These are phyloP conservation scores for Mycena olivaceomarginata DNA, from an alignment of 768 basidiomycete species.

Conservation along the genomic window DNA sequence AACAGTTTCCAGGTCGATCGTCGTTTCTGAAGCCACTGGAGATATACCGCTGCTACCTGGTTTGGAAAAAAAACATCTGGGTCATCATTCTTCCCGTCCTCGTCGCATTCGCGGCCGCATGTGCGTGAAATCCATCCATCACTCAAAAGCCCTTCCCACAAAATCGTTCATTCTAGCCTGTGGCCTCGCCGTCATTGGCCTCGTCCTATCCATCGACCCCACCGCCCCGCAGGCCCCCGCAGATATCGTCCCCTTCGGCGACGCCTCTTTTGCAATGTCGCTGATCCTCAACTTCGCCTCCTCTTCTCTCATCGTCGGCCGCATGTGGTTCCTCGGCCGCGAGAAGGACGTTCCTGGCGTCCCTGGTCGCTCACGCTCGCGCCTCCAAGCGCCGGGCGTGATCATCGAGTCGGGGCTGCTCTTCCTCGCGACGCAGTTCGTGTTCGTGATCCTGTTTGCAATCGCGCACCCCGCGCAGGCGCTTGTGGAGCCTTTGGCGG, in stretches of 20 bases:
- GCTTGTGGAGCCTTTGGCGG: background rate
- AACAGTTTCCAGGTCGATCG: background rate
- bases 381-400: background rate
- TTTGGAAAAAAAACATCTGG: background rate
- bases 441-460: background rate
- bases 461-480: background rate
- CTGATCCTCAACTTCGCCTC: background rate
- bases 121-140: background rate
- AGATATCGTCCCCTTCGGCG: background rate
- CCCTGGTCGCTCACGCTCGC: background rate
- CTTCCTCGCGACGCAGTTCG: background rate
- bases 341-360: background rate
- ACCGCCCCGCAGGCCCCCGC: background rate
- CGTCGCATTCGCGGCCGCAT: background rate
- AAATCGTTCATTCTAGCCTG: background rate
- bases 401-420: background rate
- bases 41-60: background rate
- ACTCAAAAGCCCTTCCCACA: too few relatives aligned
- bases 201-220: background rate
- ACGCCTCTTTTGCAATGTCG: background rate
- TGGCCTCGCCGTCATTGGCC: background rate
- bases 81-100: background rate
- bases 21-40: background rate
- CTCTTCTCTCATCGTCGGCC: background rate
- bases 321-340: background rate